Evolutionary conservation across 371 early-diverging fungal genomes (phyloP).

Genomic region (Nosema muscidifuracis): DNA sequence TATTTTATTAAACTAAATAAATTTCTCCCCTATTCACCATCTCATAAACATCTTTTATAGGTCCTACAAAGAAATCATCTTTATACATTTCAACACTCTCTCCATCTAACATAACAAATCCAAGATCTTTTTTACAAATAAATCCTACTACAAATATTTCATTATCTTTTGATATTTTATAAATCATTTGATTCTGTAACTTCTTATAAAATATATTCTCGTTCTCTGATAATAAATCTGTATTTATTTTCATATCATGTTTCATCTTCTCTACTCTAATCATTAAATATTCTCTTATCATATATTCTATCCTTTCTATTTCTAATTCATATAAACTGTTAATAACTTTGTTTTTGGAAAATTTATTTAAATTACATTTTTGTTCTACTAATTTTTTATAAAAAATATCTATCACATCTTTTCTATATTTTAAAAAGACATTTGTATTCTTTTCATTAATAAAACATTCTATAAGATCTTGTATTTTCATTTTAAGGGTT

Average conservation of each 20-base stretch:
- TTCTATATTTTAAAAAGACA: conserved; percentile 42
- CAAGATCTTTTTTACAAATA: conserved; percentile 27
- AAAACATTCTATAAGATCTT: conserved; percentile 44
- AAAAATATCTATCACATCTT: conserved; percentile 19
- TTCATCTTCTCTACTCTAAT: conserved; percentile 45
- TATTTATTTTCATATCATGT: conserved; percentile 31
- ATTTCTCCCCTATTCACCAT: conserved; percentile 25
- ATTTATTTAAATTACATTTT: conserved; percentile 5
- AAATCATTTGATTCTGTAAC: neutral
- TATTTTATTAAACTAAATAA: conserved; percentile 40
- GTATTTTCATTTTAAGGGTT: neutral
- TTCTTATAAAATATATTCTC: conserved; percentile 33
- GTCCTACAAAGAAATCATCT: conserved; percentile 56
- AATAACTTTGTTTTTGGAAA: neutral
- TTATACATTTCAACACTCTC: conserved; percentile 37
- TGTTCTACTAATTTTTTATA: conserved; percentile 6
- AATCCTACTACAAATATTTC: conserved; percentile 50
- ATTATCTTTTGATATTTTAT: conserved; percentile 7
- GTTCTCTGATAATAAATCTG: neutral
- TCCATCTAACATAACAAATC: conserved; percentile 46
- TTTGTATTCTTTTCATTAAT: conserved; percentile 53
- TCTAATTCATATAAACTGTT: conserved; percentile 51
- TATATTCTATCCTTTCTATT: conserved; percentile 51
- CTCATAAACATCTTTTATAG: conserved; percentile 37
- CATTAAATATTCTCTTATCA: conserved; percentile 46